Conservation (phyloP, 768 basidiomycete species). For the Suillus subalutaceus region DNA sequence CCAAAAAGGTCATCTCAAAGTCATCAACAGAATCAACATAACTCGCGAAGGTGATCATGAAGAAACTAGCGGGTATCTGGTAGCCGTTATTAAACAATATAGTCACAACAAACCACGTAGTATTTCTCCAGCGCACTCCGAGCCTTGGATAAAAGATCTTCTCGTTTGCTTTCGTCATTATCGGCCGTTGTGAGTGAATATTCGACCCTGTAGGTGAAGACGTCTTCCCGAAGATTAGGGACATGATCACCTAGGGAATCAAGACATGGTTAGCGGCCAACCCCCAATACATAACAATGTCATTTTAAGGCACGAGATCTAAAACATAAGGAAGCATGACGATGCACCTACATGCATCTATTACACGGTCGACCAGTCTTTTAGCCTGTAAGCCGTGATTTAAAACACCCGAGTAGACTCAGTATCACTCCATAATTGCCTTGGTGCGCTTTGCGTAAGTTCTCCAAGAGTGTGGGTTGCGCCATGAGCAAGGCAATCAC, state of each 20-base stretch:
- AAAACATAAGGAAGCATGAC: neutral
- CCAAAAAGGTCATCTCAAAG: slow-evolving; percentile 72
- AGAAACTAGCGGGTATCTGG: slow-evolving; percentile 62
- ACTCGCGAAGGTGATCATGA: slow-evolving; percentile 90
- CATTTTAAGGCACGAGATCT: neutral
- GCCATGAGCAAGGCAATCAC: slow-evolving; percentile 85
- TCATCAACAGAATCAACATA: slow-evolving; percentile 74
- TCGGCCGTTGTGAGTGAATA: slow-evolving; percentile 84
- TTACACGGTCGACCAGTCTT: slow-evolving; percentile 84
- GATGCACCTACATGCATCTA: slow-evolving; percentile 63
- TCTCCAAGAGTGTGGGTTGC: slow-evolving; percentile 80
- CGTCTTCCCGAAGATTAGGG: slow-evolving; percentile 87
- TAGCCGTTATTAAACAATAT: slow-evolving; percentile 5
- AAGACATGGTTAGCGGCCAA: slow-evolving; percentile 13
- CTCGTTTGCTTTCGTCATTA: slow-evolving; percentile 53
- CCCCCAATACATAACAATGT: neutral
- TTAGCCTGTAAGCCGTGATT: slow-evolving; percentile 89
- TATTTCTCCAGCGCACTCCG: slow-evolving; percentile 86
- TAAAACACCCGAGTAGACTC: slow-evolving; percentile 88
- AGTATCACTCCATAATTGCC: slow-evolving; percentile 93
- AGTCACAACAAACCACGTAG: slow-evolving; percentile 46
- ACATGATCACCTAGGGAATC: slow-evolving; percentile 78
- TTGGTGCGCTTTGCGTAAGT: slow-evolving; percentile 85
- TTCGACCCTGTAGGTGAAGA: slow-evolving; percentile 78
- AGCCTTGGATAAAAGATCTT: slow-evolving; percentile 64